These are phyloP conservation scores for Alternaria sp. DNA, from an alignment of 2,329 filamentous ascomycete genomes.

Conservation along the genomic window DNA sequence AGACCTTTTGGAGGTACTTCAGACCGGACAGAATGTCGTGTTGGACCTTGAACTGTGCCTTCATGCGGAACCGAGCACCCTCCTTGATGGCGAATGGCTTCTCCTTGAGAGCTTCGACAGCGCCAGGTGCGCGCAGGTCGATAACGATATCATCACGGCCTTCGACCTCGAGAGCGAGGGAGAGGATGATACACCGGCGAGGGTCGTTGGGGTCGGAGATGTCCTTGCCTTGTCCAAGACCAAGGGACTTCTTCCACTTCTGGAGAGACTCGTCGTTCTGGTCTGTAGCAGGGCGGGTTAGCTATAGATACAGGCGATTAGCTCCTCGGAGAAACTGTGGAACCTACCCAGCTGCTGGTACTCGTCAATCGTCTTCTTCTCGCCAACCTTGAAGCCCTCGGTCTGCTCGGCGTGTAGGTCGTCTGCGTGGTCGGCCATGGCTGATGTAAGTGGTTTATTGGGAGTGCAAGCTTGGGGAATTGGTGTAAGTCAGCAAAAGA, in stretches of 20 bases:
- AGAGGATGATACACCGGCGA: slow-evolving; percentile 91
- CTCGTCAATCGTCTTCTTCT: slow-evolving; percentile 97
- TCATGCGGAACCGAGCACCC: slow-evolving; percentile 92
- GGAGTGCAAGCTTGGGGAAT: background rate
- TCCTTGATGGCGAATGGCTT: slow-evolving; percentile 99
- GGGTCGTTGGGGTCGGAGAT: slow-evolving; percentile 72
- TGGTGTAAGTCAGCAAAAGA: slow-evolving; percentile 13
- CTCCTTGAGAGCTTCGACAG: slow-evolving; percentile 80
- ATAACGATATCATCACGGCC: slow-evolving; percentile 87
- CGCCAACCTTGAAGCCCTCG: slow-evolving; percentile 95
- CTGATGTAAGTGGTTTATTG: slow-evolving; percentile 17
- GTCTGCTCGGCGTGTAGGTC: slow-evolving; percentile 88
- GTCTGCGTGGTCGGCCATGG: slow-evolving; percentile 64
- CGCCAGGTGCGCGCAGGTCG: slow-evolving; percentile 78
- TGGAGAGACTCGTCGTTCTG: slow-evolving; percentile 89
- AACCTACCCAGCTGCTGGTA: slow-evolving; percentile 90
- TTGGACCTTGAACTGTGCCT: slow-evolving; percentile 92
- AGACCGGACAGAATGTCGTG: slow-evolving; percentile 94
- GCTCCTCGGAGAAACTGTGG: background rate
- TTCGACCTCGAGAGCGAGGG: slow-evolving; percentile 84
- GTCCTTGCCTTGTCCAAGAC: slow-evolving; percentile 70
- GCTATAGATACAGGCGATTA: background rate
- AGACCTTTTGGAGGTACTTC: slow-evolving; percentile 95
- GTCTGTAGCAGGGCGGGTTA: slow-evolving; percentile 55
- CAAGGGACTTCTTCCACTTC: slow-evolving; percentile 96